phyloP scores from a whole-genome alignment of 805 yeast genomes.

The Starmerella bombicola region DNA sequence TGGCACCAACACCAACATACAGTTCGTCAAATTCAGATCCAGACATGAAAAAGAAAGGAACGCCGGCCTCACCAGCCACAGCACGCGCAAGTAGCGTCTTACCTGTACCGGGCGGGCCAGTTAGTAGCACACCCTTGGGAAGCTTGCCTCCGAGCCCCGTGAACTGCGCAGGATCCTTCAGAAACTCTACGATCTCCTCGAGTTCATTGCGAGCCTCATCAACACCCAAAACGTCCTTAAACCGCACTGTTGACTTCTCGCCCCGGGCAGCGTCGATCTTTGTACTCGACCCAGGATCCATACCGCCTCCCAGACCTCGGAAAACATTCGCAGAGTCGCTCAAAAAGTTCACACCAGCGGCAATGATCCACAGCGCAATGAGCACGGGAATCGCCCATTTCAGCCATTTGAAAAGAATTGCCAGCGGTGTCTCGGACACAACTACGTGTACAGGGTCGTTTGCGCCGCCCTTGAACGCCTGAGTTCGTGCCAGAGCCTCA shows the following conservation, averaged over 20 bases:
- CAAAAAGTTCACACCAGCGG: slow-evolving; percentile 62
- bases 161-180: slow-evolving; percentile 90
- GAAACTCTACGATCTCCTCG: slow-evolving; percentile 94
- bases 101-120: slow-evolving; percentile 99
- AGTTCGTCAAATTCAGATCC: slow-evolving; percentile 97
- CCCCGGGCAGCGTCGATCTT: slow-evolving; percentile 72
- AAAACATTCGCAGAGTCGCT: slow-evolving; percentile 74
- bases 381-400: slow-evolving; percentile 80
- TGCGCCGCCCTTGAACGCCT: slow-evolving; percentile 22
- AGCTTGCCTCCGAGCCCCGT: slow-evolving; percentile 95
- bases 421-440: slow-evolving; percentile 70
- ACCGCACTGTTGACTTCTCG: slow-evolving; percentile 73
- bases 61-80: slow-evolving; percentile 98
- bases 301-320: slow-evolving; percentile 34
- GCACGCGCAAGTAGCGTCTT: slow-evolving; percentile 93
- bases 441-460: slow-evolving; percentile 88
- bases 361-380: slow-evolving; percentile 65
- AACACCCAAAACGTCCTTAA: slow-evolving; percentile 90
- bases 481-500: slow-evolving; percentile 4
- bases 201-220: slow-evolving; percentile 97
- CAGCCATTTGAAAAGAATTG: slow-evolving; percentile 72
- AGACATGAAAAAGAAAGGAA: slow-evolving; percentile 95
- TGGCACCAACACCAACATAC: slow-evolving; percentile 98
- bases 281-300: slow-evolving; percentile 32
- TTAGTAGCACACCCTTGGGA: slow-evolving; percentile 90